phyloP scores from a whole-genome alignment of 2,329 filamentous ascomycete genomes.

The Aspergillus sp. region DNA sequence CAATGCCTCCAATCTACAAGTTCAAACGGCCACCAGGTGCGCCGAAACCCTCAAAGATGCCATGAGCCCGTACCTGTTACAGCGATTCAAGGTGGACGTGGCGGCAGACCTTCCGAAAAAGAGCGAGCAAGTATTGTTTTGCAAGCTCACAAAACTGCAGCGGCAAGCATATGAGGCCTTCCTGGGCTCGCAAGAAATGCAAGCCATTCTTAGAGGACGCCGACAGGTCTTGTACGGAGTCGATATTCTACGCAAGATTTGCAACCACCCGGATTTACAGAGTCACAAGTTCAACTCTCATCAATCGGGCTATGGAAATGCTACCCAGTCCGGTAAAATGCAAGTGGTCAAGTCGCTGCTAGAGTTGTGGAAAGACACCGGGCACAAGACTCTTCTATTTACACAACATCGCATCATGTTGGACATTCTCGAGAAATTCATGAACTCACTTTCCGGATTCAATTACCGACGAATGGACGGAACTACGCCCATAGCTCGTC shows the following conservation, averaged over 20 bases:
- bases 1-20: slow-evolving; percentile 89
- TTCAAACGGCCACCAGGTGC: slow-evolving; percentile 91
- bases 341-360: slow-evolving; percentile 87
- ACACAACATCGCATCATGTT: slow-evolving; percentile 94
- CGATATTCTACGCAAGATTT: slow-evolving; percentile 90
- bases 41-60: slow-evolving; percentile 91
- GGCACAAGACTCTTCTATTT: slow-evolving; percentile 91
- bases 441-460: slow-evolving; percentile 66
- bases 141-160: slow-evolving; percentile 81
- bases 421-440: slow-evolving; percentile 83
- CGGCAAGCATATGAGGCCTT: slow-evolving; percentile 78
- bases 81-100: slow-evolving; percentile 90
- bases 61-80: slow-evolving; percentile 88
- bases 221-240: slow-evolving; percentile 85
- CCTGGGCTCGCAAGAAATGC: slow-evolving; percentile 78
- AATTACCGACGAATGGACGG: slow-evolving; percentile 91
- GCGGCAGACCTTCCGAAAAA: slow-evolving; percentile 92
- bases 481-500: slow-evolving; percentile 78
- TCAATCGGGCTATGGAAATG: slow-evolving; percentile 70
- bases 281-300: slow-evolving; percentile 62
- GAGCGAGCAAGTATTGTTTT: slow-evolving; percentile 93
- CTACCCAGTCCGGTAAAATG: slow-evolving; percentile 88
- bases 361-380: slow-evolving; percentile 85
- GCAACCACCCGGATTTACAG: slow-evolving; percentile 90
- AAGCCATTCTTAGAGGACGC: slow-evolving; percentile 72